phyloP scores from a whole-genome alignment of 345 rosid species.

The Brassica napus region DNA sequence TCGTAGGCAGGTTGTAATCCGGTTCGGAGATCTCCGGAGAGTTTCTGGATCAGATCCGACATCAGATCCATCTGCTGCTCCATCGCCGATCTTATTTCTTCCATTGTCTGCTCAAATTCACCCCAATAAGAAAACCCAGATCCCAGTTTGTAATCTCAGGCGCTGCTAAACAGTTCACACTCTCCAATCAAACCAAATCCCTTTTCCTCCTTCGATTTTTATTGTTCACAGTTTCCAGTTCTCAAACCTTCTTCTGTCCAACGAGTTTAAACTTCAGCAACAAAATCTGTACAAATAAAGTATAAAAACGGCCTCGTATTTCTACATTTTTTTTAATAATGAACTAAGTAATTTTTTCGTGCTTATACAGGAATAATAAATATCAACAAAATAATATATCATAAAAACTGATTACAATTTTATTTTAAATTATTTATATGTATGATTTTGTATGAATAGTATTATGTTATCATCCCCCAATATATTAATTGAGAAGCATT shows the following conservation, averaged over 20 bases:
- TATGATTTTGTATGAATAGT: too few species aligned
- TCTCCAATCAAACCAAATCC: background rate
- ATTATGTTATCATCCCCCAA: too few species aligned
- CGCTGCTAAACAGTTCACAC: background rate
- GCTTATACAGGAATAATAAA: too few species aligned
- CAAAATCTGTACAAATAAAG: background rate
- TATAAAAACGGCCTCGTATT: background rate
- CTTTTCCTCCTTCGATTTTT: background rate
- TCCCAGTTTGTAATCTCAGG: background rate
- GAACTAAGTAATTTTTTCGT: too few species aligned
- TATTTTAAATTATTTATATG: too few species aligned
- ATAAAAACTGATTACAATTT: too few species aligned
- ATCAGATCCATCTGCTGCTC: constrained; percentile 75
- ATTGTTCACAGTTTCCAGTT: background rate
- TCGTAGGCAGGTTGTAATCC: constrained; percentile 79
- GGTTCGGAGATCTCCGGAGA: constrained; percentile 76
- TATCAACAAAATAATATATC: too few species aligned
- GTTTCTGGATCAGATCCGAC: constrained; percentile 82
- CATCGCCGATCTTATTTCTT: constrained; percentile 65
- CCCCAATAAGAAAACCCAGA: background rate
- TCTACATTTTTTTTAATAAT: background rate
- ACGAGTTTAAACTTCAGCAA: background rate
- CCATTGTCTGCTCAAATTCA: constrained; percentile 47
- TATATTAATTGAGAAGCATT: too few species aligned
- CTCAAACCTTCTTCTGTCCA: background rate